phyloP scores from a whole-genome alignment of 148 eudicot genomes.

The Cornus florida region DNA sequence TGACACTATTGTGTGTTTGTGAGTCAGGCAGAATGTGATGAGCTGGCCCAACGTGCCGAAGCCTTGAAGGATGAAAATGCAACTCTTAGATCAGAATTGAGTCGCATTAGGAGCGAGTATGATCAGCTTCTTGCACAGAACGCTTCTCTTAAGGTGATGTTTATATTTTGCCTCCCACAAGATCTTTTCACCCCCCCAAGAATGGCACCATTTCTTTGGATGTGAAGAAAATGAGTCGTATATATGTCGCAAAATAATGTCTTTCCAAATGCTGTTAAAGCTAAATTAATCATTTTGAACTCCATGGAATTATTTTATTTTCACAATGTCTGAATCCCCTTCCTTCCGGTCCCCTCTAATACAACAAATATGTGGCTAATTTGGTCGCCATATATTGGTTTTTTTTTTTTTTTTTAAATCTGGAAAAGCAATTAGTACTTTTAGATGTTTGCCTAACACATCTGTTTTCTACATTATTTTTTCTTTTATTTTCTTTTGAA shows the following conservation, averaged over 20 bases:
- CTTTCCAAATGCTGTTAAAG: neutral
- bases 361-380: neutral
- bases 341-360: neutral
- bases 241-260: neutral
- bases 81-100: slow-evolving; percentile 75
- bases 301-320: neutral
- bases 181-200: neutral
- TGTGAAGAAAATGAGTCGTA: neutral
- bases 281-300: neutral
- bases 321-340: neutral
- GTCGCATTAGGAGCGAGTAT: slow-evolving; percentile 64
- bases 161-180: neutral
- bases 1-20: neutral
- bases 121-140: slow-evolving; percentile 79
- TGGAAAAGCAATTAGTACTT: neutral
- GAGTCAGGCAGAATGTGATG: slow-evolving; percentile 89
- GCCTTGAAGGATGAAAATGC: slow-evolving; percentile 82
- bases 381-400: neutral
- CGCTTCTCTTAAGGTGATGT: slow-evolving; percentile 67
- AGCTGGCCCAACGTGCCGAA: slow-evolving; percentile 89
- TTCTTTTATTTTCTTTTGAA: too few relatives aligned
- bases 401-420: neutral
- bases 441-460: neutral
- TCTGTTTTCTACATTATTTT: neutral
- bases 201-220: neutral